phyloP scores from a whole-genome alignment of 2,329 filamentous ascomycete species.

The Monosporascus sp. region DNA sequence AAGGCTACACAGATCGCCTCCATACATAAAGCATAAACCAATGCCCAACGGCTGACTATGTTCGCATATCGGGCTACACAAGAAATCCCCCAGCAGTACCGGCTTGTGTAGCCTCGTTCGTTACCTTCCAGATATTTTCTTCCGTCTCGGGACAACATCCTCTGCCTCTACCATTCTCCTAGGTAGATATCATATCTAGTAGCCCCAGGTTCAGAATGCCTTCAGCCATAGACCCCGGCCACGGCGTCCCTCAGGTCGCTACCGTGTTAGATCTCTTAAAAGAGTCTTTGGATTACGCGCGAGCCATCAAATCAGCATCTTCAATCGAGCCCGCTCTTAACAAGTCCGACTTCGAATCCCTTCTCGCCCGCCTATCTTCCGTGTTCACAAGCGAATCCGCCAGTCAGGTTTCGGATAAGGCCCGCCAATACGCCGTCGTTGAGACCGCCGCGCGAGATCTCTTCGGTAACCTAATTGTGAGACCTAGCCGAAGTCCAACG shows the following conservation, averaged over 20 bases:
- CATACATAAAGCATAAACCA: too few relatives aligned
- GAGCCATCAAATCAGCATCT: slow-evolving; percentile 50
- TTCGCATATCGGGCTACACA: too few relatives aligned
- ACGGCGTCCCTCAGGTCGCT: slow-evolving; percentile 48
- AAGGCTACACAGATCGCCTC: too few relatives aligned
- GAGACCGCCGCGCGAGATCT: slow-evolving; percentile 79
- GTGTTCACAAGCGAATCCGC: slow-evolving; percentile 32
- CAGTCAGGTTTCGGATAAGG: slow-evolving; percentile 29
- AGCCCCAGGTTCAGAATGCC: slow-evolving; percentile 35
- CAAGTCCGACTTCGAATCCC: slow-evolving; percentile 57
- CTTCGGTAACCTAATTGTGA: slow-evolving; percentile 75
- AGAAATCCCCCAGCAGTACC: too few relatives aligned
- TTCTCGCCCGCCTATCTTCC: slow-evolving; percentile 39
- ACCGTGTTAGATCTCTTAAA: slow-evolving; percentile 50
- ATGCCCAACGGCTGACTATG: too few relatives aligned
- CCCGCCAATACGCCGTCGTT: slow-evolving; percentile 62
- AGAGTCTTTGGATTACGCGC: slow-evolving; percentile 54
- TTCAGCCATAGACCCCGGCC: slow-evolving; percentile 37
- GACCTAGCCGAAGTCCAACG: slow-evolving; percentile 22
- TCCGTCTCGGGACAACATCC: too few relatives aligned
- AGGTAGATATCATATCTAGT: too few relatives aligned
- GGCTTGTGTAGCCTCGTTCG: too few relatives aligned
- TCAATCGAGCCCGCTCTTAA: slow-evolving; percentile 70
- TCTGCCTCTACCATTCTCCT: too few relatives aligned
- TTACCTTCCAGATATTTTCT: too few relatives aligned